phyloP scores from a whole-genome alignment of 768 basidiomycete genomes.

The Amanita rimosa region DNA sequence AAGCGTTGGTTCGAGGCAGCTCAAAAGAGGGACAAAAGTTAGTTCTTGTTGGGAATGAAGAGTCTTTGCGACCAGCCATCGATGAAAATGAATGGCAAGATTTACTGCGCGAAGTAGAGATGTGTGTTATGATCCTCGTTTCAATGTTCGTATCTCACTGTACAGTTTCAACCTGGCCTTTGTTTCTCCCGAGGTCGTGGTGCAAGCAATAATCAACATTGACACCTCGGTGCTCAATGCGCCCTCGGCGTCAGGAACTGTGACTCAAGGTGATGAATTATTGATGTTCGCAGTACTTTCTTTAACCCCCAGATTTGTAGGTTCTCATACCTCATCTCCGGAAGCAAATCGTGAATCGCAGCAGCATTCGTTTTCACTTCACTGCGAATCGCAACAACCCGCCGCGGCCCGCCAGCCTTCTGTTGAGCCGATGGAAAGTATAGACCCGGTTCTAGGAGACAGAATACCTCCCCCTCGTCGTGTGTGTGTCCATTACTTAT shows the following conservation, averaged over 20 bases:
- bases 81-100: constrained; percentile 45
- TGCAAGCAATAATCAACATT: constrained; percentile 35
- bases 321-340: constrained; percentile 32
- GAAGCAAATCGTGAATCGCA: constrained; percentile 42
- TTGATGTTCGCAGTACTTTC: neutral
- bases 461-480: constrained; percentile 19
- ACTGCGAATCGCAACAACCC: constrained; percentile 14
- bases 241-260: constrained; percentile 8
- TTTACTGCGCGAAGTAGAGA: constrained; percentile 34
- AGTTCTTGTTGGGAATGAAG: constrained; percentile 40
- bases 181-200: constrained; percentile 31
- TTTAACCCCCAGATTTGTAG: neutral
- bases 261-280: constrained; percentile 7
- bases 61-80: constrained; percentile 34
- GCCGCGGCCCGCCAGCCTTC: constrained; percentile 30
- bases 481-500: constrained; percentile 13
- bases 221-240: constrained; percentile 20
- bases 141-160: neutral
- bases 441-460: constrained; percentile 8
- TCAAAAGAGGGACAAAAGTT: constrained; percentile 39
- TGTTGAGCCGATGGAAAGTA: constrained; percentile 18
- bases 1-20: constrained; percentile 38
- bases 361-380: constrained; percentile 33
- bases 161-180: constrained; percentile 31
- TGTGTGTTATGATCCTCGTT: constrained; percentile 1